phyloP scores from a whole-genome alignment of 2,329 filamentous ascomycete genomes.

The Fusarium sp. region DNA sequence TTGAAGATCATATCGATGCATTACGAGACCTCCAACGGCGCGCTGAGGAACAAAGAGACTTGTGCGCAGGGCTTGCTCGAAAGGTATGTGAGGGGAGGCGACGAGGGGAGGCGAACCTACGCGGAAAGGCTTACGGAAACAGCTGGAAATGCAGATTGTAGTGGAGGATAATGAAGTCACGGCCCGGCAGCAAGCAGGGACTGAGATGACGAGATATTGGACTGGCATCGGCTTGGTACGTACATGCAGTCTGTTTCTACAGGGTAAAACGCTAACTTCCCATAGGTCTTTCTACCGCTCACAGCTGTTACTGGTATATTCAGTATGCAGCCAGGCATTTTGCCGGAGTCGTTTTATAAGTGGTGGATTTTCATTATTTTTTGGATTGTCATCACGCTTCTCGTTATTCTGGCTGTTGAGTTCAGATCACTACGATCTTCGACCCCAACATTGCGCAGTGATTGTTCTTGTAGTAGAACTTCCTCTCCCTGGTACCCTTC shows the following conservation, averaged over 20 bases:
- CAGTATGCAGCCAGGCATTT: not conserved
- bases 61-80: not conserved
- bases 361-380: not conserved
- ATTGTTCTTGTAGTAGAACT: not conserved
- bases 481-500: too few relatives aligned
- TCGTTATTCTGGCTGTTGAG: not conserved
- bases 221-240: not conserved
- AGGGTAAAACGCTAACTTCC: fast-evolving
- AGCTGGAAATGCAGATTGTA: constrained; percentile 3
- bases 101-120: fast-evolving
- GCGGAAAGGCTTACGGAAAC: not conserved
- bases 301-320: not conserved
- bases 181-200: not conserved
- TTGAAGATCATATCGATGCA: not conserved
- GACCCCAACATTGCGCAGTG: too few relatives aligned
- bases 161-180: constrained; percentile 3
- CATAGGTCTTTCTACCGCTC: not conserved
- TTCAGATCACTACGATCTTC: not conserved
- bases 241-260: fast-evolving
- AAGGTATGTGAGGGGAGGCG: not conserved
- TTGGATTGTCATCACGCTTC: not conserved
- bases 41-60: not conserved
- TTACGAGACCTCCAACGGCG: constrained; percentile 1
- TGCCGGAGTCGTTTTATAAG: not conserved
- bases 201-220: not conserved